Conservation (phyloP, 768 basidiomycete genomes). For the Candolleomyces eurysporus region DNA sequence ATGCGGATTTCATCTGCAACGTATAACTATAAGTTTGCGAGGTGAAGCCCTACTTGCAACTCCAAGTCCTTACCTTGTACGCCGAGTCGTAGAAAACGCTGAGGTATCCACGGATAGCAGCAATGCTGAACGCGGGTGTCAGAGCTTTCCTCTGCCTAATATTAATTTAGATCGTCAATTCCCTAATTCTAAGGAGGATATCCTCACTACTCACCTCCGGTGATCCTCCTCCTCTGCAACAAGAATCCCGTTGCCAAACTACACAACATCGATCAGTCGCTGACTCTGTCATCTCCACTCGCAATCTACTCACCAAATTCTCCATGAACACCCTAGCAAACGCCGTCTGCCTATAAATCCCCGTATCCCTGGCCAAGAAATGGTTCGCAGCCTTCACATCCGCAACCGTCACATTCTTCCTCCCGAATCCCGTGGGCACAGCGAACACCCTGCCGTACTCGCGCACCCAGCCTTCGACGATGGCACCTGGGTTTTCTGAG, state of each 20-base stretch:
- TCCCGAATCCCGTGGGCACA: slow-evolving; percentile 36
- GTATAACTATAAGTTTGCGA: background rate
- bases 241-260: slow-evolving; percentile 41
- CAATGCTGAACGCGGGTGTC: slow-evolving; percentile 52
- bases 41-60: background rate
- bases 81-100: slow-evolving; percentile 50
- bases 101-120: slow-evolving; percentile 44
- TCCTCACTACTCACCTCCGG: slow-evolving; percentile 29
- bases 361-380: slow-evolving; percentile 49
- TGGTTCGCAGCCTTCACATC: slow-evolving; percentile 54
- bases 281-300: background rate
- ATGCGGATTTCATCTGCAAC: slow-evolving; percentile 30
- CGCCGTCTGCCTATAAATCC: slow-evolving; percentile 41
- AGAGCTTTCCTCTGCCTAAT: slow-evolving; percentile 48
- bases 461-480: slow-evolving; percentile 46
- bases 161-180: background rate
- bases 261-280: background rate
- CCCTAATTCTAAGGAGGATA: background rate
- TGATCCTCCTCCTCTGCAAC: slow-evolving; percentile 48
- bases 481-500: slow-evolving; percentile 23
- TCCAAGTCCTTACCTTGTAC: slow-evolving; percentile 37
- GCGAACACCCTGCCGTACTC: slow-evolving; percentile 47
- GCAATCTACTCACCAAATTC: slow-evolving; percentile 30
- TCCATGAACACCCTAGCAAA: slow-evolving; percentile 34
- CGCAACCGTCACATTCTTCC: slow-evolving; percentile 32